phyloP scores from a whole-genome alignment of 108 stramenopile species.

The Mayamaea pseudoterrestris region DNA sequence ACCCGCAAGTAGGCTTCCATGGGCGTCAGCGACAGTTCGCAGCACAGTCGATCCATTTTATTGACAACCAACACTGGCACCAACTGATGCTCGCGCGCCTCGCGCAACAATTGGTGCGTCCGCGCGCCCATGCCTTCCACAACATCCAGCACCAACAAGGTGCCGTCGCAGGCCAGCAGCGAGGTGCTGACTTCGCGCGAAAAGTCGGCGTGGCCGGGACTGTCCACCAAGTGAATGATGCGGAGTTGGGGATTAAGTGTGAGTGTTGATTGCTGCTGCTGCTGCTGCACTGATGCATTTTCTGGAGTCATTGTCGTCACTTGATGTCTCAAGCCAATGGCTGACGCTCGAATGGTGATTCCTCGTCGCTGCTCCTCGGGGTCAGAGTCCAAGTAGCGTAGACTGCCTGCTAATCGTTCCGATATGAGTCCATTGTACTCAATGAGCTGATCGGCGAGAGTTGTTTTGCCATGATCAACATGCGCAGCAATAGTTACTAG shows the following conservation, averaged over 20 bases:
- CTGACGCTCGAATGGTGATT: conserved; percentile 93
- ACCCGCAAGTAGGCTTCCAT: conserved; percentile 87
- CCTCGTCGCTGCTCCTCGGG: conserved; percentile 94
- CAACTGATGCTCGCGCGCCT: conserved; percentile 81
- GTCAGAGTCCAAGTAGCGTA: conserved; percentile 75
- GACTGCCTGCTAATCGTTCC: conserved; percentile 73
- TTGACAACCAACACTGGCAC: conserved; percentile 88
- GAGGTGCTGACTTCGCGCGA: conserved; percentile 89
- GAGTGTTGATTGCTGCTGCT: no score
- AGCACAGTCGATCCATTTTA: conserved; percentile 85
- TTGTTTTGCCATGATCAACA: conserved; percentile 99
- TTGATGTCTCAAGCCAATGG: conserved; percentile 74
- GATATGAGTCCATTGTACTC: conserved; percentile 80
- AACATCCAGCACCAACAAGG: conserved; percentile 91
- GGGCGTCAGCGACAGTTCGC: conserved; percentile 57
- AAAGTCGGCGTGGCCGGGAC: conserved; percentile 98
- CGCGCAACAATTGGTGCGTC: conserved; percentile 91
- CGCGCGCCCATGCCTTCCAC: conserved; percentile 92
- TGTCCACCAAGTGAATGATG: conserved; percentile 90
- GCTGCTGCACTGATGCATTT: no score
- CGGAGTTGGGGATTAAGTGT: no score
- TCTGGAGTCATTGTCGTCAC: conserved; percentile 13
- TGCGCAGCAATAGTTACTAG: conserved; percentile 97
- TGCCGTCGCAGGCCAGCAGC: conserved; percentile 86
- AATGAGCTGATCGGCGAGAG: conserved; percentile 89